Conservation (phyloP, 768 basidiomycete species). For the Serendipita sp. region DNA sequence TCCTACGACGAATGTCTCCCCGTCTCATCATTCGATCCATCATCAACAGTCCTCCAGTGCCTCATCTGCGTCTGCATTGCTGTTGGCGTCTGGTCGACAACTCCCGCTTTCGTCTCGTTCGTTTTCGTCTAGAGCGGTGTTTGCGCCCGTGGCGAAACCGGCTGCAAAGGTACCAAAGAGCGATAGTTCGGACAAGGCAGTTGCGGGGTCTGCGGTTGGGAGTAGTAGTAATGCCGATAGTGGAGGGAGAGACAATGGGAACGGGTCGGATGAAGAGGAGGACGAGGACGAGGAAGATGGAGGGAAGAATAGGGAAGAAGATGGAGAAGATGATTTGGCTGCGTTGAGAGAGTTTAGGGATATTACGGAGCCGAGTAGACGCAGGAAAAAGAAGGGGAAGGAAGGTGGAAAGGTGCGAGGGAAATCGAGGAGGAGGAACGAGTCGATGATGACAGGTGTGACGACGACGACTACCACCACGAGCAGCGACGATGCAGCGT, state of each 20-base stretch:
- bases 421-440: neutral
- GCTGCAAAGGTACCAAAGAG: neutral
- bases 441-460: neutral
- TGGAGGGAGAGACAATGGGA: neutral
- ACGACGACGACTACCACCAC: neutral
- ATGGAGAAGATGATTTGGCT: no score
- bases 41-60: no score
- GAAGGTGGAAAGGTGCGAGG: neutral
- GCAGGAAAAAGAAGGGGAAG: neutral
- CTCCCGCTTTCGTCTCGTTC: neutral
- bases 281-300: neutral
- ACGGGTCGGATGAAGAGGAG: neutral
- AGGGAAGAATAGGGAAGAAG: neutral
- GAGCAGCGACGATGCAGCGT: neutral
- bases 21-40: no score
- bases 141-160: neutral
- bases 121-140: neutral
- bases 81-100: neutral
- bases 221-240: neutral
- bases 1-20: no score
- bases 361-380: no score
- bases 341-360: no score
- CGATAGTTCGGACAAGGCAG: neutral
- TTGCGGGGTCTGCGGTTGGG: neutral
- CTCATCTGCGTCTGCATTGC: no score